Evolutionary conservation across 768 basidiomycete genomes (phyloP), one percentile per base, ranked within the genome.

Genomic region (Chalciporus chontae): DNA sequence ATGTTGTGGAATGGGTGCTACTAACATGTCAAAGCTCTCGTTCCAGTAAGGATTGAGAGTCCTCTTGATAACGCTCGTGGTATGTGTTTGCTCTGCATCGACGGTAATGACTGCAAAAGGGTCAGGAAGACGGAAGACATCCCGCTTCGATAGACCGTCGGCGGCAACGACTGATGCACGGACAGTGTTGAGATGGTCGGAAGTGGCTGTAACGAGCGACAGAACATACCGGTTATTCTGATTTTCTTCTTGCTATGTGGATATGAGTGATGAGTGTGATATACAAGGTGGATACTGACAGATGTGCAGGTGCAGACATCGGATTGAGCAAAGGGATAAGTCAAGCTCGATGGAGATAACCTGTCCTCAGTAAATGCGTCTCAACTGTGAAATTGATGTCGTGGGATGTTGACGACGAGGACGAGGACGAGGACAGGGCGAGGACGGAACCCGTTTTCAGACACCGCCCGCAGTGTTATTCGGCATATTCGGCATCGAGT

Each of bases 21-120:
- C 87, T 62, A 54, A 95, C 94, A 99, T 87, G 65, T 98, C 95
- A 69, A 99, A 98, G 64, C 88, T 90, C 73, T 97, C 95, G 65
- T 92, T 95, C 94, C 94, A 96, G 69, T 95, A 94, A 0, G 94
- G 90, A 70, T 93, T 94, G 41, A 94, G 70, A 0, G 91, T 92
- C 73, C 91, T 94, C 77, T 93, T 97, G 64, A 98, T 96, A 27
- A 95, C 95, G 48, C 89, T 91, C 14, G 94, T 98, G 1, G 95
- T 95, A 58, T 92, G 88, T 0, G 94, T 98, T 70, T 97, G 94
- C 68, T 96, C 94, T 4, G 93, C 92, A 59, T 99, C 96, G 38
- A 98, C 94, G 18, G 95, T 97, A 68, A 99, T 88, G 62, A 99
- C 94, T 5, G 96, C 95, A 67, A 98, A 97, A 5, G 96, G 95